phyloP scores from a whole-genome alignment of 106 monocot genomes.

The Narthecium ossifragum region DNA sequence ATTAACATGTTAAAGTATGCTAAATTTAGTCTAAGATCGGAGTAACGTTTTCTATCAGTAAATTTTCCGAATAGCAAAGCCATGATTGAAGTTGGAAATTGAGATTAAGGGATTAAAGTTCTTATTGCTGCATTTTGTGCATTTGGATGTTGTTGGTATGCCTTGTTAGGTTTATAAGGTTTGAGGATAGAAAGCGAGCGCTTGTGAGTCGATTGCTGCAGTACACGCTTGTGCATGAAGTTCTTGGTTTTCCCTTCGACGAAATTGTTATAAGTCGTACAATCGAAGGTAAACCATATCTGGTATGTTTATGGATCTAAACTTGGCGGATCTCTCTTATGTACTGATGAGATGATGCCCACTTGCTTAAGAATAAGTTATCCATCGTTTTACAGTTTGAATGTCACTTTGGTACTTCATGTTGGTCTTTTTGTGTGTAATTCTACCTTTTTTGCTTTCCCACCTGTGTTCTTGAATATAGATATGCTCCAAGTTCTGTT shows the following conservation, averaged over 20 bases:
- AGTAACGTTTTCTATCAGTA: neutral
- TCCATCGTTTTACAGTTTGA: neutral
- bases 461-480: no score
- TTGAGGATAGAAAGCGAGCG: conserved; percentile 81
- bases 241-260: conserved; percentile 35
- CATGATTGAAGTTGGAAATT: no score
- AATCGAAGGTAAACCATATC: conserved; percentile 54
- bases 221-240: conserved; percentile 58
- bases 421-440: neutral
- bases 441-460: neutral
- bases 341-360: neutral
- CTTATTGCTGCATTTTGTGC: no score
- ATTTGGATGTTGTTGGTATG: conserved; percentile 2
- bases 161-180: conserved; percentile 52
- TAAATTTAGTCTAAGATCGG: neutral
- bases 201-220: conserved; percentile 85
- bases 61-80: neutral
- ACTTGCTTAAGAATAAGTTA: neutral
- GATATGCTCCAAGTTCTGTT: no score
- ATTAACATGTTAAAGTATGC: neutral
- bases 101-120: no score
- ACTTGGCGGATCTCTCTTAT: neutral
- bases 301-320: conserved; percentile 22
- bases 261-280: conserved; percentile 47
- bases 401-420: neutral